These are phyloP conservation scores for Lunularia cruciata DNA, from an alignment of 225 moss, liverwort and hornwort species.

Conservation along the genomic window DNA sequence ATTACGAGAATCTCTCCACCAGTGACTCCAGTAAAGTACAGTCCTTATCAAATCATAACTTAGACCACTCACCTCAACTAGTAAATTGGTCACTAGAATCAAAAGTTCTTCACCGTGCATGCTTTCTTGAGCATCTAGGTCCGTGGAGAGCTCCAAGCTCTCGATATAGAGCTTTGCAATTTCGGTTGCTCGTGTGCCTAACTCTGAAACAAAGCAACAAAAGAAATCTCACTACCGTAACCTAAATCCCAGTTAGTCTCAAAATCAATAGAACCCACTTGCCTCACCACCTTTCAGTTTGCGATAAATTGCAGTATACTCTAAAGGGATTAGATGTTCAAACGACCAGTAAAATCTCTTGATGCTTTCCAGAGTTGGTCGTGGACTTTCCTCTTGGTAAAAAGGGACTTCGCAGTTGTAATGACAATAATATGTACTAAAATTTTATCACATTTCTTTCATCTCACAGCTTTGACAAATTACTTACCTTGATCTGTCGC, in stretches of 20 bases:
- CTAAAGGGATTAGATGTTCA: no score
- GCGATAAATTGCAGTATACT: no score
- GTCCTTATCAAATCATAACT: not conserved
- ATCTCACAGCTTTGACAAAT: no score
- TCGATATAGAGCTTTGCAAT: slow-evolving; percentile 70
- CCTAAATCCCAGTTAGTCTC: not conserved
- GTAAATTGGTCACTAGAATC: slow-evolving; percentile 65
- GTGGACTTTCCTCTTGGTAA: no score
- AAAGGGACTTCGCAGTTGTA: no score
- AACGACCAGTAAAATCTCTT: no score
- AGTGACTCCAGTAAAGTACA: not conserved
- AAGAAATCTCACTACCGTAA: not conserved
- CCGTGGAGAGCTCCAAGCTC: slow-evolving; percentile 75
- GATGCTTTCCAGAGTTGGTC: no score
- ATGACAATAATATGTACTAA: no score
- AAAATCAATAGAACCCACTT: no score
- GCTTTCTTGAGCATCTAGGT: slow-evolving; percentile 84
- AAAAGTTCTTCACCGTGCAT: slow-evolving; percentile 95
- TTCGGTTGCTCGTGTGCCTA: slow-evolving; percentile 52
- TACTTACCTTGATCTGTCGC: slow-evolving; percentile 56
- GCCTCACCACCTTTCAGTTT: no score
- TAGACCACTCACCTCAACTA: slow-evolving; percentile 60
- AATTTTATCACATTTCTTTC: no score
- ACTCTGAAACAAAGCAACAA: slow-evolving; percentile 44
- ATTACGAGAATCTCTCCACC: not conserved